Evolutionary conservation across 129 eudicot genomes (phyloP).

Genomic region (Saposhnikovia divaricata): DNA sequence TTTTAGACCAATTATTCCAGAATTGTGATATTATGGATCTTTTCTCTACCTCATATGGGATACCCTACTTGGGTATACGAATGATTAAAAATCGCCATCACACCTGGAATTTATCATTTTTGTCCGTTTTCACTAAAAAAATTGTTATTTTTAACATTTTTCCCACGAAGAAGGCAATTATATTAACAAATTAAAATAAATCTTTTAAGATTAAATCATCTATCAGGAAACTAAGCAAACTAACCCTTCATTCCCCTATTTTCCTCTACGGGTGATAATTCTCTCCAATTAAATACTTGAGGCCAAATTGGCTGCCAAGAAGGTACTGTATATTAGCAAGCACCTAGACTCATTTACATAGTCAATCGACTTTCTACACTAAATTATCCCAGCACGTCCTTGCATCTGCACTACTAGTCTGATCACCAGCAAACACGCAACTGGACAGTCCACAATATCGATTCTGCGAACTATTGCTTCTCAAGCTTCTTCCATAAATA

Average conservation of each 20-base stretch:
- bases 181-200: conserved; percentile 19
- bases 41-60: too few species aligned
- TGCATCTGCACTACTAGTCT: background rate
- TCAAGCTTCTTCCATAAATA: conserved; percentile 89
- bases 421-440: background rate
- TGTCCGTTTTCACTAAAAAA: too few species aligned
- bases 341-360: background rate
- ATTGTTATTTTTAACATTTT: too few species aligned
- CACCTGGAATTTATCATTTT: too few species aligned
- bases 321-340: background rate
- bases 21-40: too few species aligned
- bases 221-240: background rate
- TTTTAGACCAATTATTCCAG: too few species aligned
- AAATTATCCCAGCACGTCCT: background rate
- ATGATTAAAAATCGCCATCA: too few species aligned
- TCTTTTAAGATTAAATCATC: conserved; percentile 35
- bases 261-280: background rate
- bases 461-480: conserved; percentile 13
- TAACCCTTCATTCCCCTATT: background rate
- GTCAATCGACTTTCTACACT: background rate
- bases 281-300: background rate
- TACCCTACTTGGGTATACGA: too few species aligned
- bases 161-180: too few species aligned
- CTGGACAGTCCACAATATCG: background rate
- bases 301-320: background rate